Percentiles rank a stretch among this genome's conserved stretches.
Conservation (phyloP, 1,284 basidiomycete genomes). For the Pyrrhoderma lamaoense region DNA sequence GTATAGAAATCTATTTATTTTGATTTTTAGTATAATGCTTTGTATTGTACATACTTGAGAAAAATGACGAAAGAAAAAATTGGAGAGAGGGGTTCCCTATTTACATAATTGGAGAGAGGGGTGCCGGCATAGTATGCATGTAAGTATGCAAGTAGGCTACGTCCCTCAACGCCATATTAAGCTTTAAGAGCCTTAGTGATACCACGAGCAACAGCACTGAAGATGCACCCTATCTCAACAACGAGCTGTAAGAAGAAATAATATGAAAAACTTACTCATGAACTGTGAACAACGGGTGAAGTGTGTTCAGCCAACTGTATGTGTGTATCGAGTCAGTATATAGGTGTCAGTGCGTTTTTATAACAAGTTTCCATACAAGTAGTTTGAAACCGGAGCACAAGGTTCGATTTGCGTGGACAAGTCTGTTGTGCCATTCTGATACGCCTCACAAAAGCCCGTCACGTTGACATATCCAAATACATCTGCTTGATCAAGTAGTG, state of each 20-base stretch:
- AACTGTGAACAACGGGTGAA: slow-evolving; percentile 49
- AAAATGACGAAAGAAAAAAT: no score
- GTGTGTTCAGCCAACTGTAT: slow-evolving; percentile 44
- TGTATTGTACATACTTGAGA: no score
- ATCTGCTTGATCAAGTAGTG: slow-evolving; percentile 42
- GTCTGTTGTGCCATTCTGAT: slow-evolving; percentile 48
- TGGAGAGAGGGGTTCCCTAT: no score
- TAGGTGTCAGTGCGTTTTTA: not conserved
- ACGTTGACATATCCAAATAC: slow-evolving; percentile 50
- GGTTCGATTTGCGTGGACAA: slow-evolving; percentile 43
- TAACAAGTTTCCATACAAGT: slow-evolving; percentile 43
- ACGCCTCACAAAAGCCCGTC: slow-evolving; percentile 53
- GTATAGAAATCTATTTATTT: no score
- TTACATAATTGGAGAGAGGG: no score
- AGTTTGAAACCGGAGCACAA: slow-evolving; percentile 55
- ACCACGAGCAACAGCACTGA: slow-evolving; percentile 39
- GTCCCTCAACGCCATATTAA: not conserved
- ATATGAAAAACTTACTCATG: slow-evolving; percentile 30
- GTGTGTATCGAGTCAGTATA: not conserved
- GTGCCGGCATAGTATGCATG: no score
- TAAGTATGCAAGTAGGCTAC: not conserved
- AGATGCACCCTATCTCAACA: not conserved
- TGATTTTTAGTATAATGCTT: no score
- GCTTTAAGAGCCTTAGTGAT: slow-evolving; percentile 35
- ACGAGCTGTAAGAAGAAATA: no score